Percentiles rank a stretch among this genome's conserved stretches.
phyloP scores from a whole-genome alignment of 2,329 filamentous ascomycete species.

The Colletotrichum tropicicola region DNA sequence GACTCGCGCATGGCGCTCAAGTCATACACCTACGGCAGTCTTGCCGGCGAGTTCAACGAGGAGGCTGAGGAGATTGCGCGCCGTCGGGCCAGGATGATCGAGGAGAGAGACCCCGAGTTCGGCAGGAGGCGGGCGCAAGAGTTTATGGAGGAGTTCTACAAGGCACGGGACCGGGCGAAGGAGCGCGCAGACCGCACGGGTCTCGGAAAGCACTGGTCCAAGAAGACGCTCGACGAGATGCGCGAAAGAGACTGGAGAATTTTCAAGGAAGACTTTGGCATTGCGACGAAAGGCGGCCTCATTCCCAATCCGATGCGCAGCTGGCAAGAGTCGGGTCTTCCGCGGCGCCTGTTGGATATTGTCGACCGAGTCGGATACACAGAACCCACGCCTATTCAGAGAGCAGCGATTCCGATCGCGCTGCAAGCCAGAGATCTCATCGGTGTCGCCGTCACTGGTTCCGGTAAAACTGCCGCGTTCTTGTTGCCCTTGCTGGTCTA shows the following conservation, averaged over 20 bases:
- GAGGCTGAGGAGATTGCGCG: constrained; percentile 63
- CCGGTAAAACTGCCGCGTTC: constrained; percentile 97
- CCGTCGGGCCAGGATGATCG: constrained; percentile 74
- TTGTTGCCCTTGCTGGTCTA: constrained; percentile 92
- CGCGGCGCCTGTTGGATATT: constrained; percentile 80
- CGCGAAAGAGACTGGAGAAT: constrained; percentile 98
- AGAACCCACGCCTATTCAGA: constrained; percentile 90
- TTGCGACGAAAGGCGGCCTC: constrained; percentile 88
- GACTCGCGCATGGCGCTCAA: constrained; percentile 29
- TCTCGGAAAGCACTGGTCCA: constrained; percentile 93
- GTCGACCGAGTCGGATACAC: constrained; percentile 87
- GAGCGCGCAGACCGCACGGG: constrained; percentile 78
- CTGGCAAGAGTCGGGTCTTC: constrained; percentile 87
- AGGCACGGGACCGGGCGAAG: constrained; percentile 67
- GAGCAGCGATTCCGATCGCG: constrained; percentile 95
- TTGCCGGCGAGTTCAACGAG: constrained; percentile 61
- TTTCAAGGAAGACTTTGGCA: constrained; percentile 99
- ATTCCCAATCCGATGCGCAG: constrained; percentile 97
- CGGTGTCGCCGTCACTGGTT: constrained; percentile 96
- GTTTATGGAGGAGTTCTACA: constrained; percentile 83
- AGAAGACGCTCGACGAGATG: constrained; percentile 94
- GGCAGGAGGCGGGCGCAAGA: constrained; percentile 80
- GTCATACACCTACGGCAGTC: constrained; percentile 54
- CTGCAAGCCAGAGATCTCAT: constrained; percentile 95
- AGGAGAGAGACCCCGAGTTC: constrained; percentile 78